Conservation (phyloP, 768 basidiomycete genomes). For the Termitomyces sp. region DNA sequence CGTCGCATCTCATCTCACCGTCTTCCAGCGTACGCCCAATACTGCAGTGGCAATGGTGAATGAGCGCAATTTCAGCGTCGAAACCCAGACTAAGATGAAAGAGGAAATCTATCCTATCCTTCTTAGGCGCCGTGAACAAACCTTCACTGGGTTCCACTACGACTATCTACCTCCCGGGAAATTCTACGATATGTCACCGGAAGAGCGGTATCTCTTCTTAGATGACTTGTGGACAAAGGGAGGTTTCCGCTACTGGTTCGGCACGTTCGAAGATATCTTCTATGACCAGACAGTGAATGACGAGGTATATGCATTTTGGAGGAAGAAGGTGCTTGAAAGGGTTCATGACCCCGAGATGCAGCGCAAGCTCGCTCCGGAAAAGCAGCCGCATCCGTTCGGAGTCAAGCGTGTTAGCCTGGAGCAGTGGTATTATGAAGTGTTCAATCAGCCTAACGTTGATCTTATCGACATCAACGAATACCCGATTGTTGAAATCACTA, state of each 20-base stretch:
- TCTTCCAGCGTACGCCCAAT: slow-evolving; percentile 25
- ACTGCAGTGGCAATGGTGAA: slow-evolving; percentile 16
- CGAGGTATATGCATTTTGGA: slow-evolving; percentile 10
- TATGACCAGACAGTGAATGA: slow-evolving; percentile 14
- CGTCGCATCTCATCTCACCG: slow-evolving; percentile 16
- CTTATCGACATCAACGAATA: slow-evolving; percentile 19
- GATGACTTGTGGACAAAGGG: slow-evolving; percentile 18
- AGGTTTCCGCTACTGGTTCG: slow-evolving; percentile 18
- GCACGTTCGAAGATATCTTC: slow-evolving; percentile 13
- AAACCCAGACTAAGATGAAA: slow-evolving; percentile 9
- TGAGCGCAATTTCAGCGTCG: slow-evolving; percentile 12
- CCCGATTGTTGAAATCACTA: slow-evolving; percentile 10
- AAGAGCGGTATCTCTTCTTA: slow-evolving; percentile 17
- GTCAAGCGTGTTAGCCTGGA: slow-evolving; percentile 19
- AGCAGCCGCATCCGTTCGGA: slow-evolving; percentile 20
- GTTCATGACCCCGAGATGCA: slow-evolving; percentile 15
- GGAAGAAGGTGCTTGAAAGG: slow-evolving; percentile 15
- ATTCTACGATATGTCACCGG: slow-evolving; percentile 10
- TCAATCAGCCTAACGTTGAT: slow-evolving; percentile 19
- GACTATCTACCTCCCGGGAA: slow-evolving; percentile 3
- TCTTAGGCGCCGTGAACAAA: slow-evolving; percentile 16
- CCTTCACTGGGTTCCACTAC: slow-evolving; percentile 14
- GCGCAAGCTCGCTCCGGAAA: slow-evolving; percentile 1
- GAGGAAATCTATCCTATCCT: slow-evolving; percentile 14
- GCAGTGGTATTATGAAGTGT: slow-evolving; percentile 20